Evolutionary conservation across 176 grass and related monocot species (phyloP).

Genomic region (Ensete ventricosum): DNA sequence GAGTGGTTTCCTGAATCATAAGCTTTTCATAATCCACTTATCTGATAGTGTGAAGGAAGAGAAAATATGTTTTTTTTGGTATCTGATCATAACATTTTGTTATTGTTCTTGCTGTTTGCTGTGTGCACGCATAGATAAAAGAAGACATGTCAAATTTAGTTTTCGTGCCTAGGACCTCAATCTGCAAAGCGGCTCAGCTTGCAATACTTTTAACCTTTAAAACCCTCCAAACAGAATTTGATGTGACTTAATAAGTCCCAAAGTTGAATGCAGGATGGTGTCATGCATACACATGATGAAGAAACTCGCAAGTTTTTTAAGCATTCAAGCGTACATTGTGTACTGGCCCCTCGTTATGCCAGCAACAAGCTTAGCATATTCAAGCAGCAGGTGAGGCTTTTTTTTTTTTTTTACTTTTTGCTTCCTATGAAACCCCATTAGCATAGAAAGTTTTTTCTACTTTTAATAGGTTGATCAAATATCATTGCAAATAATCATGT

Average conservation of each 20-base stretch:
- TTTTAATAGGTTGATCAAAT: too few species aligned
- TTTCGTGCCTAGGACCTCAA: too few species aligned
- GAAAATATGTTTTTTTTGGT: too few species aligned
- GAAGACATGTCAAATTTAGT: too few species aligned
- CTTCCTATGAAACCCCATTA: too few species aligned
- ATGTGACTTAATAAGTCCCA: conserved; percentile 38
- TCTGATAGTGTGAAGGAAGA: too few species aligned
- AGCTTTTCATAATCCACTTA: too few species aligned
- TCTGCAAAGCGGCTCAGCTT: too few species aligned
- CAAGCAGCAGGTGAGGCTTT: conserved; percentile 73
- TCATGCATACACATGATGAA: conserved; percentile 96
- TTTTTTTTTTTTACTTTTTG: background rate
- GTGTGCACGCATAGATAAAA: background rate
- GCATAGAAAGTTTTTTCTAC: too few species aligned
- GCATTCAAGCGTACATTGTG: conserved; percentile 82
- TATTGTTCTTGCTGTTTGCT: background rate
- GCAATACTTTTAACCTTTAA: background rate
- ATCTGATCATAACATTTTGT: background rate
- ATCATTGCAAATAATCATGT: too few species aligned
- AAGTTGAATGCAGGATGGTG: conserved; percentile 75
- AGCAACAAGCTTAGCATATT: conserved; percentile 99
- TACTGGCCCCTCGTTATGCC: conserved; percentile 78
- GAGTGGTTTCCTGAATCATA: too few species aligned
- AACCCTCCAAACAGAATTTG: conserved; percentile 19
- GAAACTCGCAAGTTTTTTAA: conserved; percentile 86